Base-by-base conservation (phyloP, 306 rosid genomes). In the Senna siamea region DNA sequence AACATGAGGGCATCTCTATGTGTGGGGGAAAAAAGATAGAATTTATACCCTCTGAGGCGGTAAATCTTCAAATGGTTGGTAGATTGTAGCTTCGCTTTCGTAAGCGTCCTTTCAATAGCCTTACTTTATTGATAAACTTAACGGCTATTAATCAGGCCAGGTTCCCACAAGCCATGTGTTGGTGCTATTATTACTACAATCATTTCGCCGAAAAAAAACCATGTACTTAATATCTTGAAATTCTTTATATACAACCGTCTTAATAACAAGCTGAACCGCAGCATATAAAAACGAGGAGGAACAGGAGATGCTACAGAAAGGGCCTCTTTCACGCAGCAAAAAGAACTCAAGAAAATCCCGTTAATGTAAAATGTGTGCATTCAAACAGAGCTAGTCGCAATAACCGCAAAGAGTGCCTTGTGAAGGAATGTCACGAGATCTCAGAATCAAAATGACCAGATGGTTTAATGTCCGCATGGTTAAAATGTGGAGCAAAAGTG, bases 401-500 rank as follows among this genome's bases (percentile, higher is more conserved):
- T 47, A 76, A 70, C 26, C 20, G 63, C 63, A 47, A 52, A 22
- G 37, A 72, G 12, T 67, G 76, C 73, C 84, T 62, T 53, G 51
- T 9, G 51, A 60, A 66, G 28, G 15, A 19, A 37, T 37, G 40
- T 26, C 7, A 37, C 6, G 40, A 37, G 5, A 37, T 1, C 30
- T 26, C 30, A 26, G 1, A 71, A 79, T 79, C 79, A 80, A 74
- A 79, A 72, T 59, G 63, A 72, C 50, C 11, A 56, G 64, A 68
- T 30, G n/a, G 76, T 23, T 35, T 74, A 62, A 72, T 43, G 38
- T 77, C 54, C 73, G 76, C 72, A 78, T 52, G 76, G 76, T 78
- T 70, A 13, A 41, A 63, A 82, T 43, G 52, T 44, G 46, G 23
- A 23, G 78, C 15, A 18, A 75, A 79, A 43, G 41, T n/a, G 44